A percentile compares a stretch with the other conserved stretches of the same genome.
Conservation (phyloP, 331 rosid species). For the Ulmus americana region DNA sequence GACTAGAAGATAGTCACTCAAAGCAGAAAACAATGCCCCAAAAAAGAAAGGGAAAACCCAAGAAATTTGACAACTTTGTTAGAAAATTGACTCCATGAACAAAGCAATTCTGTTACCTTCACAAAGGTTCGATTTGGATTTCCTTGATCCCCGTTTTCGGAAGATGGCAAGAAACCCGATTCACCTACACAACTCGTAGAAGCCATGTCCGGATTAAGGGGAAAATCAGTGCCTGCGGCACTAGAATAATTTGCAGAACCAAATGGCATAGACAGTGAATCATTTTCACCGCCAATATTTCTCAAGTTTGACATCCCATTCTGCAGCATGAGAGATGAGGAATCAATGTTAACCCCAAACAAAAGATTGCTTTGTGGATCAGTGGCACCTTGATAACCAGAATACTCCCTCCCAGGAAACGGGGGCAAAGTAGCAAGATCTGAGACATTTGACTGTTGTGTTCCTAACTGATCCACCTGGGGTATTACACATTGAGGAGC, state of each 20-base stretch:
- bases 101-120: conserved; percentile 23
- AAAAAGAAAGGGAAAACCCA: not conserved
- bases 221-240: conserved; percentile 30
- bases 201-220: conserved; percentile 34
- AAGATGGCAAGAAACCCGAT: conserved; percentile 38
- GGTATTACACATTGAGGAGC: conserved; percentile 26
- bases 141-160: conserved; percentile 38
- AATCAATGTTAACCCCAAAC: conserved; percentile 41
- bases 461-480: conserved; percentile 33
- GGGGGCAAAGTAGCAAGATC: conserved; percentile 34
- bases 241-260: conserved; percentile 30
- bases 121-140: conserved; percentile 37
- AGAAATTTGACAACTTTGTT: not conserved
- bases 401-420: conserved; percentile 37
- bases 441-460: conserved; percentile 28
- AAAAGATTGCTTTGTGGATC: conserved; percentile 39
- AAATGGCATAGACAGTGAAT: conserved; percentile 27
- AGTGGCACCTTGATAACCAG: conserved; percentile 26
- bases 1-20: not conserved
- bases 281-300: conserved; percentile 29
- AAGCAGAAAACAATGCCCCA: not conserved
- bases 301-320: conserved; percentile 31
- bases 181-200: conserved; percentile 40
- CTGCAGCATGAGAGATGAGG: conserved; percentile 39
- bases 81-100: not conserved